phyloP scores from a whole-genome alignment of 2,329 filamentous ascomycete species.

The Macrophomina pseudophaseolina region DNA sequence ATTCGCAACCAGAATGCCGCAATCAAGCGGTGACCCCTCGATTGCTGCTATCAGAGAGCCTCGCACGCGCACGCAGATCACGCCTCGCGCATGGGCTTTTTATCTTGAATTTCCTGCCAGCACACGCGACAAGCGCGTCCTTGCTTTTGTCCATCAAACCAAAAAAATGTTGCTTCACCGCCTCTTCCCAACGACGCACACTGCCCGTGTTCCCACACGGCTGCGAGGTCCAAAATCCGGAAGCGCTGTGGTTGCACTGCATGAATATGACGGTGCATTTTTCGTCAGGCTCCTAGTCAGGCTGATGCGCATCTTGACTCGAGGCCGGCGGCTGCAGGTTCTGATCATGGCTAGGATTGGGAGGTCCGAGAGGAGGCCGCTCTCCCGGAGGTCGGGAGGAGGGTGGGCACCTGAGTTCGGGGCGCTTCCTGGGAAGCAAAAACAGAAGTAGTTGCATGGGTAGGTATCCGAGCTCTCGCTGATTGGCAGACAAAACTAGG shows the following conservation, averaged over 20 bases:
- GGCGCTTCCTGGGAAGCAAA: slow-evolving; percentile 16
- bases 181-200: slow-evolving; percentile 11
- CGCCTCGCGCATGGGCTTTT: slow-evolving; percentile 8
- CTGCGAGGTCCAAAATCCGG: slow-evolving; percentile 10
- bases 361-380: not conserved
- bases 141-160: not conserved
- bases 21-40: slow-evolving; percentile 20
- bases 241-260: slow-evolving; percentile 23
- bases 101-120: slow-evolving; percentile 18
- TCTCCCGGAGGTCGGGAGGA: slow-evolving; percentile 5
- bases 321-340: slow-evolving; percentile 14
- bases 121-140: slow-evolving; percentile 19
- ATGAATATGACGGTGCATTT: slow-evolving; percentile 23
- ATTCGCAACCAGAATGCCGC: slow-evolving; percentile 9
- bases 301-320: slow-evolving; percentile 18
- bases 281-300: slow-evolving; percentile 22
- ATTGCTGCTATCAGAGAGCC: slow-evolving; percentile 6
- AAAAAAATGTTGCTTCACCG: slow-evolving; percentile 17
- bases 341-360: slow-evolving; percentile 17
- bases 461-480: slow-evolving; percentile 5
- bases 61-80: slow-evolving; percentile 22
- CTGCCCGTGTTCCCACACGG: slow-evolving; percentile 4
- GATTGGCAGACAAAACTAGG: not conserved
- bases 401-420: slow-evolving; percentile 2
- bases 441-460: slow-evolving; percentile 18